Conservation (phyloP, 2,329 filamentous ascomycete species). For the Talaromyces sp. region DNA sequence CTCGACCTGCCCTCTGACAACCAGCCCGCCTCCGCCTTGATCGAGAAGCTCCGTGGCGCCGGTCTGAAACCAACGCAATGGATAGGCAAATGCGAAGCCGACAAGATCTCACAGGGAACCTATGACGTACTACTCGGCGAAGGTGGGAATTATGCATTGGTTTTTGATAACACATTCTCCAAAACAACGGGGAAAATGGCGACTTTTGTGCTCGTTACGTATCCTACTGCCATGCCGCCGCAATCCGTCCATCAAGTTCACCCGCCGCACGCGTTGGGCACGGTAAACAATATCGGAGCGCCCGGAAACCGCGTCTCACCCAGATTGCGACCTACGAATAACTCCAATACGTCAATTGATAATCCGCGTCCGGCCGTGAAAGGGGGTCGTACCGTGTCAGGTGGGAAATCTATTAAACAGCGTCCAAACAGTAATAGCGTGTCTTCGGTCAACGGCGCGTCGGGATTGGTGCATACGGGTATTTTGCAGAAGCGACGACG, state of each 20-base stretch:
- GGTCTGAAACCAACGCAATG: slow-evolving; percentile 66
- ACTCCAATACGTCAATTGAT: slow-evolving; percentile 47
- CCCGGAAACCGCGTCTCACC: slow-evolving; percentile 24
- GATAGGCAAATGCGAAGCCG: slow-evolving; percentile 93
- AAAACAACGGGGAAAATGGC: slow-evolving; percentile 92
- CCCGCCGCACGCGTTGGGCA: slow-evolving; percentile 55
- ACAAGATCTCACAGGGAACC: slow-evolving; percentile 88
- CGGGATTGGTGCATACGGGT: slow-evolving; percentile 70
- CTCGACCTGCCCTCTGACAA: slow-evolving; percentile 30
- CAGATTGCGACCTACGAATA: slow-evolving; percentile 37
- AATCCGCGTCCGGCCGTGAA: slow-evolving; percentile 36
- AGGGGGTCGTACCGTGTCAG: slow-evolving; percentile 19
- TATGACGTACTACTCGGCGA: slow-evolving; percentile 72
- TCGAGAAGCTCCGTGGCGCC: slow-evolving; percentile 61
- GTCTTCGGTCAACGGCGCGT: slow-evolving; percentile 23
- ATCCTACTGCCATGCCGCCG: slow-evolving; percentile 66
- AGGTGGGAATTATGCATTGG: slow-evolving; percentile 90
- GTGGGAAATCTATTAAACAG: slow-evolving; percentile 24
- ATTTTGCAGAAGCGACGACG: slow-evolving; percentile 82
- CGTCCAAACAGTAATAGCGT: slow-evolving; percentile 24
- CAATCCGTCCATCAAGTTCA: slow-evolving; percentile 44
- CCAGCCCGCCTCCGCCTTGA: slow-evolving; percentile 66
- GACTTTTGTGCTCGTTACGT: slow-evolving; percentile 90
- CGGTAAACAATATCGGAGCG: slow-evolving; percentile 28
- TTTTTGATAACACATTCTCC: slow-evolving; percentile 98